Evolutionary conservation across 2,329 filamentous ascomycete species (phyloP).

Genomic region (Xylaria sp.): DNA sequence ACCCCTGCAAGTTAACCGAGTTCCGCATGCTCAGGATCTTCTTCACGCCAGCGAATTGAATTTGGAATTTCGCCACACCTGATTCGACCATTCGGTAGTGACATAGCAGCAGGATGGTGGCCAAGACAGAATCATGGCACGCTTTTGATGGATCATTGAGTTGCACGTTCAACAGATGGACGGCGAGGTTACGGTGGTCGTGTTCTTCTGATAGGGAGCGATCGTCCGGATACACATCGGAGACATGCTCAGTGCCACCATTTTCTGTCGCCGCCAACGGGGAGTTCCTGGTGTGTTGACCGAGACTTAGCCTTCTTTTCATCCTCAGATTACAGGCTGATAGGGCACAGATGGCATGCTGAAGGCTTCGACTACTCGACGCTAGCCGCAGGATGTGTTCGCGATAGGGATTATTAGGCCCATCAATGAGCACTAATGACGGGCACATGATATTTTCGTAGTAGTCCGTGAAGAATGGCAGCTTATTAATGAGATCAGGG

Average conservation of each 20-base stretch:
- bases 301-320: constrained; percentile 71
- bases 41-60: constrained; percentile 90
- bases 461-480: constrained; percentile 90
- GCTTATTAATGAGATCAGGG: constrained; percentile 72
- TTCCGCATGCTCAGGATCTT: constrained; percentile 83
- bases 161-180: constrained; percentile 82
- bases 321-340: constrained; percentile 90
- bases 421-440: constrained; percentile 89
- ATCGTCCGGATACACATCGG: constrained; percentile 60
- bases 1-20: constrained; percentile 55
- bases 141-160: constrained; percentile 77
- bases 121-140: constrained; percentile 84
- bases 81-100: constrained; percentile 94
- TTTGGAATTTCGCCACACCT: constrained; percentile 90
- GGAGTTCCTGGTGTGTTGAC: constrained; percentile 59
- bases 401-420: constrained; percentile 83
- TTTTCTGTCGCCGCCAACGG: constrained; percentile 52
- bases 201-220: constrained; percentile 78
- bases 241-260: constrained; percentile 50
- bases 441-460: constrained; percentile 92
- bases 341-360: constrained; percentile 89
- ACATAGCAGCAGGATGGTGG: constrained; percentile 85
- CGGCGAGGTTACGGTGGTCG: constrained; percentile 80
- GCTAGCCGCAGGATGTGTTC: constrained; percentile 82
- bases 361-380: constrained; percentile 78